Conservation (phyloP, 352 stramenopile genomes). For the Phytophthora fragariaefolia region DNA sequence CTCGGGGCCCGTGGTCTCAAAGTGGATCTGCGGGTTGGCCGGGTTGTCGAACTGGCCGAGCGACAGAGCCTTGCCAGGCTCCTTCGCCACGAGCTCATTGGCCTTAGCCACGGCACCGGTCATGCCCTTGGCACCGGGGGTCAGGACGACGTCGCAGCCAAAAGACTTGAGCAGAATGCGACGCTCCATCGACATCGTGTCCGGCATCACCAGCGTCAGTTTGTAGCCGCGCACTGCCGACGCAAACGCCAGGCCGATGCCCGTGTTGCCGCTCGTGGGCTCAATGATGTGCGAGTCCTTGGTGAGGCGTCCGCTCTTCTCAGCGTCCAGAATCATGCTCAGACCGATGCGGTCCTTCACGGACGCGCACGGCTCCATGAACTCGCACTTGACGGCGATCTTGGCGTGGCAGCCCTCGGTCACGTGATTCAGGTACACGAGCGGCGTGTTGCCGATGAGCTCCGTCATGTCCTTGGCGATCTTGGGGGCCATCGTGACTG, state of each 20-base stretch:
- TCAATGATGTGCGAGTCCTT: conserved; percentile 93
- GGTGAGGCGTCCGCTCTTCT: conserved; percentile 69
- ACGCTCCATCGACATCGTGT: conserved; percentile 96
- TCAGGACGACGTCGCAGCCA: conserved; percentile 92
- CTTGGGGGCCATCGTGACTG: conserved; percentile 38
- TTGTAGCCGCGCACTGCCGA: conserved; percentile 91
- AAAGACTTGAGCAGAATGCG: conserved; percentile 95
- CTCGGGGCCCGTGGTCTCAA: conserved; percentile 88
- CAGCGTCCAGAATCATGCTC: conserved; percentile 86
- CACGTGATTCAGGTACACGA: conserved; percentile 93
- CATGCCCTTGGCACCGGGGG: conserved; percentile 87
- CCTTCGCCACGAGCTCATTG: conserved; percentile 79
- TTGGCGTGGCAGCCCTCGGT: conserved; percentile 82
- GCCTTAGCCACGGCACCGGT: conserved; percentile 81
- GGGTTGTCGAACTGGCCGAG: conserved; percentile 97
- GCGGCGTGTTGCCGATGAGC: conserved; percentile 95
- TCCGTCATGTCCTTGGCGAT: conserved; percentile 95
- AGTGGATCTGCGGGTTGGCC: conserved; percentile 95
- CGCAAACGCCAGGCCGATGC: conserved; percentile 94
- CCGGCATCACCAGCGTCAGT: conserved; percentile 95
- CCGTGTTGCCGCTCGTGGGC: conserved; percentile 95
- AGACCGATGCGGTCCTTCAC: conserved; percentile 90
- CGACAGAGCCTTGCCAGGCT: conserved; percentile 72
- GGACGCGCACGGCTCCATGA: conserved; percentile 89
- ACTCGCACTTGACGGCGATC: conserved; percentile 91